Evolutionary conservation across 768 basidiomycete genomes (phyloP).

Genomic region (Russula earlei): DNA sequence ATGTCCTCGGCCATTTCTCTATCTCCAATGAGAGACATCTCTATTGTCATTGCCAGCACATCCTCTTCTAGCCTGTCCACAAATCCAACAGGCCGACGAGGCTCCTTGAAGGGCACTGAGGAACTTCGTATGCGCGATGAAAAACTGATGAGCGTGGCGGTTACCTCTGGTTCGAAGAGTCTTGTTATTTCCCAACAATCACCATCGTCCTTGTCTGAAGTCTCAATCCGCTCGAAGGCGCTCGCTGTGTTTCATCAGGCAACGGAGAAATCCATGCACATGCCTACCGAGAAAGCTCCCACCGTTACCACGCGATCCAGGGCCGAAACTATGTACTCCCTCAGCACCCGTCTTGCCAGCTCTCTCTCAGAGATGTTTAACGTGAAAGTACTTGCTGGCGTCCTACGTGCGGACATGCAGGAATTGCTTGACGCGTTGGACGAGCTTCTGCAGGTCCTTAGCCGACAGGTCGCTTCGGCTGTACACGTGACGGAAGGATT

Average conservation of each 20-base stretch:
- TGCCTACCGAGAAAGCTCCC: background rate
- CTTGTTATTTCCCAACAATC: conserved; percentile 7
- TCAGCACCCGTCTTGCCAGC: conserved; percentile 35
- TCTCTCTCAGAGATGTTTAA: conserved; percentile 44
- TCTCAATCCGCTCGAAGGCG: conserved; percentile 15
- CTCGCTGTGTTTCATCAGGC: conserved; percentile 10
- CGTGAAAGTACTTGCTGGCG: conserved; percentile 33
- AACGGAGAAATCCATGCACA: background rate
- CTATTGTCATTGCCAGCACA: conserved; percentile 4
- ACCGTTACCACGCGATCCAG: background rate
- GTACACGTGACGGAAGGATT: conserved; percentile 15
- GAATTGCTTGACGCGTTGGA: conserved; percentile 54
- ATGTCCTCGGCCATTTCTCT: conserved; percentile 14
- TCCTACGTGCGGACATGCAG: conserved; percentile 41
- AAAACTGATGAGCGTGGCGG: background rate
- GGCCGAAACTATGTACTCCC: conserved; percentile 22
- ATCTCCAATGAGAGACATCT: conserved; percentile 11
- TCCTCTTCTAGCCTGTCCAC: conserved; percentile 15
- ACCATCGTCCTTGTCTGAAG: conserved; percentile 12
- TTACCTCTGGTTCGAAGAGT: background rate
- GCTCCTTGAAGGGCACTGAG: background rate
- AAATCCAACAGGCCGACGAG: background rate
- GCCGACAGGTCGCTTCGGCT: conserved; percentile 8
- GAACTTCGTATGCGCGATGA: background rate
- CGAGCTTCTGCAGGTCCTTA: conserved; percentile 35